A percentile compares a stretch with the other conserved stretches of the same genome.
Conservation (phyloP, 1,139 yeast genomes). For the Lodderomyces margitis region DNA sequence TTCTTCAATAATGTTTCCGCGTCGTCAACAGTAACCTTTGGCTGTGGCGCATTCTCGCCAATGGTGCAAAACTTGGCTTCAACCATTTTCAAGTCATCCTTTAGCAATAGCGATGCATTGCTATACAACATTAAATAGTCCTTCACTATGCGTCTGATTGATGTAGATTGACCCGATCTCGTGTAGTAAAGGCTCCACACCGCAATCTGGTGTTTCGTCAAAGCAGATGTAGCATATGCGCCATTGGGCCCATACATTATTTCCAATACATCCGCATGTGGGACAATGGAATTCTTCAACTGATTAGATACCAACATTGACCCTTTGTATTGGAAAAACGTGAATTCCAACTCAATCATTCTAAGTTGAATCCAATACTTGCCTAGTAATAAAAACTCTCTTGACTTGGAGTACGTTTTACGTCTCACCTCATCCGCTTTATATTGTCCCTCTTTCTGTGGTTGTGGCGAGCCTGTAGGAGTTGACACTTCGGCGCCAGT, state of each 20-base stretch:
- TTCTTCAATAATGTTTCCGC: conserved; percentile 21
- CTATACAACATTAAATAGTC: conserved; percentile 23
- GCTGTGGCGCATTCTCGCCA: not conserved
- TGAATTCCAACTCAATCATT: conserved; percentile 27
- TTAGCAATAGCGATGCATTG: conserved; percentile 16
- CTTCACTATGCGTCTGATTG: conserved; percentile 19
- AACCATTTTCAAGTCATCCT: conserved; percentile 12
- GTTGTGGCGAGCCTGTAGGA: not conserved
- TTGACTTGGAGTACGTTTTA: conserved; percentile 11
- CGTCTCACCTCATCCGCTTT: not conserved
- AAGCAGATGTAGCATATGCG: conserved; percentile 12
- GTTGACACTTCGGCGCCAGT: conserved; percentile 1
- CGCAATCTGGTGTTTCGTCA: conserved; percentile 16
- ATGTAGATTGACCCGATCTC: conserved; percentile 17
- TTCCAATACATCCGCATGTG: conserved; percentile 21
- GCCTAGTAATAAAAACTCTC: conserved; percentile 22
- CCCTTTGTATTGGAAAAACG: conserved; percentile 34
- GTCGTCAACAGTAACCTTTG: conserved; percentile 8
- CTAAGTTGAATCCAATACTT: conserved; percentile 32
- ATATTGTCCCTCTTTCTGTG: conserved; percentile 8
- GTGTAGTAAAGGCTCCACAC: conserved; percentile 30
- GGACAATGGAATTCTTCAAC: conserved; percentile 27
- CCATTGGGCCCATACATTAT: conserved; percentile 19
- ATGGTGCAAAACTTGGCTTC: not conserved
- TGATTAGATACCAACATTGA: conserved; percentile 29